These are phyloP conservation scores for Fraxinus angustifolia DNA, from an alignment of 305 asterid genomes.

Conservation along the genomic window DNA sequence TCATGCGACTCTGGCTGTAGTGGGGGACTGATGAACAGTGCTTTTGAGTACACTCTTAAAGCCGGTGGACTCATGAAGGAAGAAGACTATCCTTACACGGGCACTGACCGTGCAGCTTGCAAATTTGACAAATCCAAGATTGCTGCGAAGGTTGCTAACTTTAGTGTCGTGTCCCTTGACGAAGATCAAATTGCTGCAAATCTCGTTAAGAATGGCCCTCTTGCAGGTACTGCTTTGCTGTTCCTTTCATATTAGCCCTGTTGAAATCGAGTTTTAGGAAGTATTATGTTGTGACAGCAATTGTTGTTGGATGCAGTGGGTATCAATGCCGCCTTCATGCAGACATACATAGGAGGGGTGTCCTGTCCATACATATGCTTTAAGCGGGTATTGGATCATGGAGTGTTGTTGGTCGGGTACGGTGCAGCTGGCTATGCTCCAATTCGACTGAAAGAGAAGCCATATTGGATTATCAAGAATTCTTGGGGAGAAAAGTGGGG, in stretches of 20 bases:
- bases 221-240: conserved; percentile 54
- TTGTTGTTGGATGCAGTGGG: conserved; percentile 61
- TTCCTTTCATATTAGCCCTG: not conserved
- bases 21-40: conserved; percentile 91
- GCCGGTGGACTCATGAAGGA: conserved; percentile 92
- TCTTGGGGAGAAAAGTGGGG: conserved; percentile 93
- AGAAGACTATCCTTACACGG: conserved; percentile 77
- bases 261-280: not conserved
- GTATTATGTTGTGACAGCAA: not conserved
- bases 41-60: conserved; percentile 77
- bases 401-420: conserved; percentile 79
- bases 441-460: conserved; percentile 67
- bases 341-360: conserved; percentile 80
- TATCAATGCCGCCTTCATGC: conserved; percentile 89
- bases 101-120: conserved; percentile 71
- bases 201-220: conserved; percentile 86
- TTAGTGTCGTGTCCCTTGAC: conserved; percentile 74
- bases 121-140: conserved; percentile 67
- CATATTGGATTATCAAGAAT: conserved; percentile 90
- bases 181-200: conserved; percentile 95
- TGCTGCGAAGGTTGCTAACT: conserved; percentile 85
- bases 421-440: conserved; percentile 77
- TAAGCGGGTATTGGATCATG: conserved; percentile 61
- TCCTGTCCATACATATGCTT: conserved; percentile 87
- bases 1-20: conserved; percentile 84